Base-by-base conservation (phyloP, 2,329 filamentous ascomycete genomes). In the Alternaria metachromatica region DNA sequence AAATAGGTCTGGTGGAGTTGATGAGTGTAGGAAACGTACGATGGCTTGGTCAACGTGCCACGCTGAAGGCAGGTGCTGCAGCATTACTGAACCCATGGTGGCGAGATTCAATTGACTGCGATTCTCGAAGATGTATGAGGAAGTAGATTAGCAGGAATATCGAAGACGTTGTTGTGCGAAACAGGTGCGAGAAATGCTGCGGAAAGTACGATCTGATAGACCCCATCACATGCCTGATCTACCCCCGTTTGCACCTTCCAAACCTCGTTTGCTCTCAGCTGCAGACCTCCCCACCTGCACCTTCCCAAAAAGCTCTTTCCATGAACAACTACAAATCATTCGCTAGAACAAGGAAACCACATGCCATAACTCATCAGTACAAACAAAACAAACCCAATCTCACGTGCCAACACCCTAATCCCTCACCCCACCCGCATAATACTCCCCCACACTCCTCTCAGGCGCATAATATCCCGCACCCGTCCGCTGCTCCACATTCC, bases 41-140 rank as follows among this genome's bases (percentile, higher is more conserved):
- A 97, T 97, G 72, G 94, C 93, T 83, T 97, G 94, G 85, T 97
- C 95, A 76, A 98, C 95, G 81, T 98, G 95, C 95, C 95, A 98
- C 81, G 92, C 95, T 26, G 92, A 93, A 70, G 88, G 87, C 48
- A 98, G 87, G 81, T 97, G 94, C 48, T 94, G 94, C 50, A 97
- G 88, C 55, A 96, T 91, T 66, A 97, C 91, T 73, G 93, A 97
- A 73, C 93, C 93, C 87, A 89, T 89, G 21, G 15, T 70, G 48
- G 3, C 4, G 10, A 5, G 9, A 3, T 18, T 18, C 8, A 3
- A 18, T 41, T 11, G 9, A 18, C 15, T 18, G n/a, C 11, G 9
- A 3, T 18, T 10, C 1, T 54, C 7, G 10, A 18, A 13, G 20
- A 28, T 20, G 12, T 20, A 6, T 8, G 25, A 25, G 25, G 8